phyloP scores from a whole-genome alignment of 495 filamentous ascomycete genomes.

The Patellaria atrata region DNA sequence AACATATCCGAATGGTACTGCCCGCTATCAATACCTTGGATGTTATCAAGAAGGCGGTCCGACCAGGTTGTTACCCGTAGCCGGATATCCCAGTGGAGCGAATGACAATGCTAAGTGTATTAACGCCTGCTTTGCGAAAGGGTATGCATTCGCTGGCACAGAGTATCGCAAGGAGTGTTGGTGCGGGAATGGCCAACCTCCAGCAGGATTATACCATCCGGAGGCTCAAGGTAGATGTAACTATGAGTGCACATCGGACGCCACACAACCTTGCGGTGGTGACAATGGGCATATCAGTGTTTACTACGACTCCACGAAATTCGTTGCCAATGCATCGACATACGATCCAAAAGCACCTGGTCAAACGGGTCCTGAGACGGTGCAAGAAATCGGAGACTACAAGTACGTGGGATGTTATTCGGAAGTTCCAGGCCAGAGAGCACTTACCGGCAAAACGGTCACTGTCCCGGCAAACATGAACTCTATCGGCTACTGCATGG shows the following conservation, averaged over 20 bases:
- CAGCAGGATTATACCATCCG: slow-evolving; percentile 13
- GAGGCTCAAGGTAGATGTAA: slow-evolving; percentile 23
- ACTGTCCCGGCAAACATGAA: slow-evolving; percentile 3
- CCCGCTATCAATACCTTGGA: slow-evolving; percentile 17
- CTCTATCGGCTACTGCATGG: slow-evolving; percentile 19
- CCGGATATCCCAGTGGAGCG: slow-evolving; percentile 26
- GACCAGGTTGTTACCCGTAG: slow-evolving; percentile 7
- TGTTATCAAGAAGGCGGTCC: slow-evolving; percentile 14
- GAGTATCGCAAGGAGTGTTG: slow-evolving; percentile 38
- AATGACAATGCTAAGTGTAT: slow-evolving; percentile 13
- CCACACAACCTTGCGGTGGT: slow-evolving; percentile 28
- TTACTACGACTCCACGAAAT: slow-evolving; percentile 29
- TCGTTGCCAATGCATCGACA: background rate
- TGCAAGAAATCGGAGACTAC: slow-evolving; percentile 10
- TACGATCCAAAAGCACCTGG: too few relatives aligned
- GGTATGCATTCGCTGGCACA: slow-evolving; percentile 34
- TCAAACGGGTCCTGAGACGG: slow-evolving; percentile 10
- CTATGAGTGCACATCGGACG: slow-evolving; percentile 24
- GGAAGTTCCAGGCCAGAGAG: slow-evolving; percentile 19
- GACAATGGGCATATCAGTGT: slow-evolving; percentile 26
- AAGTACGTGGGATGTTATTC: slow-evolving; percentile 26
- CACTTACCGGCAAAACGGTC: slow-evolving; percentile 15
- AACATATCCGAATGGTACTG: slow-evolving; percentile 13
- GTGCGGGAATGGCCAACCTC: slow-evolving; percentile 26
- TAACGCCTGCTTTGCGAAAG: slow-evolving; percentile 13